These are phyloP conservation scores for Ophiostoma himal-ulmi DNA, from an alignment of 2,329 filamentous ascomycete species.

Conservation along the genomic window DNA sequence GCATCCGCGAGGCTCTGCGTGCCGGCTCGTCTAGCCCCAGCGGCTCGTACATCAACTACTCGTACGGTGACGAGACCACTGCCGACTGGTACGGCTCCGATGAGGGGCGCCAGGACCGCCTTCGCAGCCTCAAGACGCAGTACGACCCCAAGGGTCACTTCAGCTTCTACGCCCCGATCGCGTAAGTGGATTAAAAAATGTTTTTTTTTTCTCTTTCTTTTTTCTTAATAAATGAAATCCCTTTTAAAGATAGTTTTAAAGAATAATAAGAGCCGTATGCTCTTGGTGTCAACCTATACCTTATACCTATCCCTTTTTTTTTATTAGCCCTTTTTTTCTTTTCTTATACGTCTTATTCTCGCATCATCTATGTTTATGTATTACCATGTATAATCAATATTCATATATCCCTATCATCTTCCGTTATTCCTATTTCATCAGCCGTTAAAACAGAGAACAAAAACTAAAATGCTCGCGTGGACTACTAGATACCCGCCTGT, in stretches of 20 bases:
- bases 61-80: constrained; percentile 41
- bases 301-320: not conserved
- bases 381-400: not conserved
- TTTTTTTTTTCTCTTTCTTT: not conserved
- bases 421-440: not conserved
- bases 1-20: constrained; percentile 36
- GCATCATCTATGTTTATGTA: not conserved
- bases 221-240: not conserved
- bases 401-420: not conserved
- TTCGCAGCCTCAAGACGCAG: constrained; percentile 42
- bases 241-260: not conserved
- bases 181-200: not conserved
- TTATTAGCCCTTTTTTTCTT: not conserved
- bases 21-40: constrained; percentile 30
- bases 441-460: not conserved
- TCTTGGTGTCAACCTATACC: not conserved
- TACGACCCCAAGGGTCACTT: constrained; percentile 45
- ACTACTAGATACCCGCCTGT: not conserved
- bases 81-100: constrained; percentile 45
- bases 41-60: constrained; percentile 47
- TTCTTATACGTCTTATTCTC: not conserved
- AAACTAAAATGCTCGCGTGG: not conserved
- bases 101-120: constrained; percentile 41
- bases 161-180: constrained; percentile 41
- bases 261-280: not conserved